Conservation (phyloP, 2,329 filamentous ascomycete genomes). For the Phaeomoniella chlamydospora region DNA sequence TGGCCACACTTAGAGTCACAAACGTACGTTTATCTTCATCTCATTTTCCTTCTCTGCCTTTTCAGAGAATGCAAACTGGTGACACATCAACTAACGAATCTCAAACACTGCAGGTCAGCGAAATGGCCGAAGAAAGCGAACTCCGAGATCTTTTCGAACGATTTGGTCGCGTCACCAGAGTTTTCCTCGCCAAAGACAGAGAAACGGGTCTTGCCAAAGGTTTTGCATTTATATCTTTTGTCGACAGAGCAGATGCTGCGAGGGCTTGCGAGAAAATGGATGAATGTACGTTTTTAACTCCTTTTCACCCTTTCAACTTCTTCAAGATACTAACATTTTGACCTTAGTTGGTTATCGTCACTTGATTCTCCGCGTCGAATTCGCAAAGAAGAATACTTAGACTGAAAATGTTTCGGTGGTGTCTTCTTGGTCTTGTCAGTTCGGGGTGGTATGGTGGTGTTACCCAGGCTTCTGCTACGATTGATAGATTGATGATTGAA, state of each 20-base stretch:
- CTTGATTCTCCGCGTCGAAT: slow-evolving; percentile 37
- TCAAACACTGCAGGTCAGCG: slow-evolving; percentile 53
- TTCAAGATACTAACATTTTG: slow-evolving; percentile 11
- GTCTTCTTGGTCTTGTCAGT: too few species aligned
- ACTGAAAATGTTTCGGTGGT: too few species aligned
- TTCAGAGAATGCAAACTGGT: too few species aligned
- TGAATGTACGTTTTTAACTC: slow-evolving; percentile 46
- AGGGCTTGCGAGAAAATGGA: slow-evolving; percentile 97
- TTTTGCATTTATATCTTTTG: slow-evolving; percentile 97
- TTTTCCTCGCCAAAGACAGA: slow-evolving; percentile 95
- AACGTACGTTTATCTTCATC: slow-evolving; percentile 53
- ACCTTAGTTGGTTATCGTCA: slow-evolving; percentile 36
- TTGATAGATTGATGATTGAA: too few species aligned
- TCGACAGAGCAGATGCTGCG: slow-evolving; percentile 75
- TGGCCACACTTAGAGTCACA: slow-evolving; percentile 91
- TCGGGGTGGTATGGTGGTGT: too few species aligned
- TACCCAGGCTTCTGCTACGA: too few species aligned
- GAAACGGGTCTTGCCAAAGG: slow-evolving; percentile 95
- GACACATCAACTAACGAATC: slow-evolving; percentile 1
- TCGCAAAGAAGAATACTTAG: slow-evolving; percentile 27
- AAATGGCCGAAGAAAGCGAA: slow-evolving; percentile 92
- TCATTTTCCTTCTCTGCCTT: background rate
- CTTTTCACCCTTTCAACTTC: slow-evolving; percentile 1
- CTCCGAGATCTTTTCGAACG: slow-evolving; percentile 96
- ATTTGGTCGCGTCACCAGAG: slow-evolving; percentile 89